A percentile compares a stretch with the other conserved stretches of the same genome.
These are phyloP conservation scores for Corchorus olitorius DNA, from an alignment of 345 rosid genomes.

Conservation along the genomic window DNA sequence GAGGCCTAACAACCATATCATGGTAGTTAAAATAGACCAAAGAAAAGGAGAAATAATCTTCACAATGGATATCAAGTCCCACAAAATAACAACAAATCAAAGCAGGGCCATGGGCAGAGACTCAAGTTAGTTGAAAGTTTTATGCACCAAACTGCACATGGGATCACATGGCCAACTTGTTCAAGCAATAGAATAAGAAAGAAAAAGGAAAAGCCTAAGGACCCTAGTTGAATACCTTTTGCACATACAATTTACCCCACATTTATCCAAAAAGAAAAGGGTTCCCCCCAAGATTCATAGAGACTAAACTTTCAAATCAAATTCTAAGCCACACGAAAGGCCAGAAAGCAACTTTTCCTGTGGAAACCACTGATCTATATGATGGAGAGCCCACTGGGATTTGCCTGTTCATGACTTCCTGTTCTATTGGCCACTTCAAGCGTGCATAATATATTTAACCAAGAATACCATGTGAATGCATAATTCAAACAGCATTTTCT, in stretches of 20 bases:
- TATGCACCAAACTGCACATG: conserved; percentile 17
- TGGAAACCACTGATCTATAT: conserved; percentile 19
- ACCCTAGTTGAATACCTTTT: conserved; percentile 23
- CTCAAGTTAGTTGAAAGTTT: conserved; percentile 4
- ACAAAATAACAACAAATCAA: conserved; percentile 13
- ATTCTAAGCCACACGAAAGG: conserved; percentile 24
- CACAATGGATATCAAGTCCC: conserved; percentile 18
- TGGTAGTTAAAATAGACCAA: conserved; percentile 17
- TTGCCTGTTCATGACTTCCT: conserved; percentile 9
- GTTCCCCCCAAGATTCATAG: neutral
- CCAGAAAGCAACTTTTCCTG: conserved; percentile 18
- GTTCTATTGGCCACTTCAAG: conserved; percentile 19
- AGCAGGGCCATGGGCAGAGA: conserved; percentile 25
- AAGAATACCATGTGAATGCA: conserved; percentile 22
- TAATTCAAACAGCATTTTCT: conserved; percentile 21
- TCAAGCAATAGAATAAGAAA: conserved; percentile 20
- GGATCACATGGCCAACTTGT: conserved; percentile 34
- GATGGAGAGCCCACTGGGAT: conserved; percentile 30
- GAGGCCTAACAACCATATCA: conserved; percentile 20
- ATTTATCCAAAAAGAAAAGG: conserved; percentile 20
- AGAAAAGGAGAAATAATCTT: neutral
- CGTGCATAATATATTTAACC: conserved; percentile 9
- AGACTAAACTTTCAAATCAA: neutral
- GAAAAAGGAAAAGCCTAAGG: conserved; percentile 21
- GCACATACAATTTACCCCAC: conserved; percentile 25